Percentiles rank a stretch among this genome's conserved stretches.
phyloP scores from a whole-genome alignment of 208 protist species.

The Leishmania gerbilli region DNA sequence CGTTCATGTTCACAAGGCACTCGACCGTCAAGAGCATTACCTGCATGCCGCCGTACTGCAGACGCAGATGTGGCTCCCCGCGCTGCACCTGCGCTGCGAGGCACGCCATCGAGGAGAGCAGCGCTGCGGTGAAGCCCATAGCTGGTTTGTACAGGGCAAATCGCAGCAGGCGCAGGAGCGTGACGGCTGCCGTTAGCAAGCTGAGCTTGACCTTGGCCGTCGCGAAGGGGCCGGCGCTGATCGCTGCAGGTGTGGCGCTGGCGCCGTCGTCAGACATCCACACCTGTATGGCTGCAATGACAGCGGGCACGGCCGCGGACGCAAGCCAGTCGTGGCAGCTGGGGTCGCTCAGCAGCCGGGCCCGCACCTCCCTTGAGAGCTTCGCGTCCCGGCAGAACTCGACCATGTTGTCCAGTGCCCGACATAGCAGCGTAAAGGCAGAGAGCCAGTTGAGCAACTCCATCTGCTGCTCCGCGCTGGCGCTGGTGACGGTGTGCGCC shows the following conservation, averaged over 20 bases:
- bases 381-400: constrained; percentile 58
- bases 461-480: constrained; percentile 44
- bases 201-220: constrained; percentile 38
- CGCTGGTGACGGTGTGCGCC: constrained; percentile 33
- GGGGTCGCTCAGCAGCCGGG: constrained; percentile 28
- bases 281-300: constrained; percentile 54
- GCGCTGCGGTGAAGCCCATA: constrained; percentile 23
- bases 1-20: constrained; percentile 80
- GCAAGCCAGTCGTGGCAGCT: constrained; percentile 58
- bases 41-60: constrained; percentile 75
- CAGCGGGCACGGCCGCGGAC: constrained; percentile 58
- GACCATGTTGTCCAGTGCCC: constrained; percentile 72
- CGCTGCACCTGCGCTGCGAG: constrained; percentile 54
- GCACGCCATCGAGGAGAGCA: constrained; percentile 40
- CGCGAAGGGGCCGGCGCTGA: background rate
- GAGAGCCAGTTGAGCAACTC: constrained; percentile 69
- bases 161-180: constrained; percentile 68
- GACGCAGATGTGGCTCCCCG: constrained; percentile 47
- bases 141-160: constrained; percentile 62
- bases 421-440: constrained; percentile 65
- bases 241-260: background rate
- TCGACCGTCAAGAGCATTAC: constrained; percentile 70
- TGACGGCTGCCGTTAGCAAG: constrained; percentile 39
- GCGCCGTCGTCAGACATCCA: constrained; percentile 38
- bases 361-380: constrained; percentile 45